Base-by-base conservation (phyloP, 2,329 filamentous ascomycete species). In the Microcyclospora tardicrescens region DNA sequence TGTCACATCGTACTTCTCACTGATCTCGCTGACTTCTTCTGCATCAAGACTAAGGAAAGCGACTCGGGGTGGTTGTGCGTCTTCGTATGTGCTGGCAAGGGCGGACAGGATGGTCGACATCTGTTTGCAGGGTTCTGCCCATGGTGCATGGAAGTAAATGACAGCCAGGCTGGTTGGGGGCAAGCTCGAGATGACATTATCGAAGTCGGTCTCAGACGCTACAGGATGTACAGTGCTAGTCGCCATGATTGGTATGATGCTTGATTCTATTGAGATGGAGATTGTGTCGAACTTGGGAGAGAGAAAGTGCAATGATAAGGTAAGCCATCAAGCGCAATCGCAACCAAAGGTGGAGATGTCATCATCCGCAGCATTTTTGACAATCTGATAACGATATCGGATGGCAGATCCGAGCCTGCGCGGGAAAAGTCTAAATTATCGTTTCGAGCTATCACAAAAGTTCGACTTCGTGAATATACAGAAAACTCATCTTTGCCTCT, bases 101-200 rank as follows among this genome's bases (percentile, higher is more conserved):
- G 85, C 81, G 56, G 75, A 72, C 48, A 98, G 76, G 51, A 96
- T 82, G 36, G 79, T 82, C 50, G 75, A 77, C 87, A 96, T 96
- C 65, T 95, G 86, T 46, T 83, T 79, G 69, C 91, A 96, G 34
- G 91, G 91, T 43, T 86, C 86, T 24, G 91, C 91, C 91, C 91
- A 98, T 49, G 87, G 83, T 14, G 91, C 86, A 61, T 96, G 83
- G 71, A 98, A 98, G 60, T 87, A 95, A 57, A 93, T 76, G 56
- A 95, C 72, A 46, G 89, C 71, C 43, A 95, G 75, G 12, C 82
- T 76, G 12, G 78, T 73, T 2, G 79, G 57, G 10, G 83, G 74
- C 11, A 87, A 70, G 32, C 75, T 70, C 45, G 71, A 68, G 45
- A 84, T 67, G 56, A 81, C 72, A 48, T 75, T 65, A 49, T 78